Percentiles rank a stretch among this genome's conserved stretches.
Conservation (phyloP, 768 basidiomycete genomes). For the Boletus speciosus region DNA sequence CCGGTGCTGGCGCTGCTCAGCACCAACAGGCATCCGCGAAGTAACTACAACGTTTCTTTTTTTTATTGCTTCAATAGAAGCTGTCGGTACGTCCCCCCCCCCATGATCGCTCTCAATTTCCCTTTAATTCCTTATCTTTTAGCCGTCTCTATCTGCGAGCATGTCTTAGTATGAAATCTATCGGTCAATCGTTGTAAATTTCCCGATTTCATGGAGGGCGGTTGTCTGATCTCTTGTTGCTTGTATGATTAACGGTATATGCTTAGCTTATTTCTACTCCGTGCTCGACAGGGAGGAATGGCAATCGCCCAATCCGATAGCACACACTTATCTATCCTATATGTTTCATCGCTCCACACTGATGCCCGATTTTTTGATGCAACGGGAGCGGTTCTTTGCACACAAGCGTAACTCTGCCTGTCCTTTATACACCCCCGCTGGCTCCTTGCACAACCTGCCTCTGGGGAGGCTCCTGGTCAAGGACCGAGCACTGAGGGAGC, state of each 20-base stretch:
- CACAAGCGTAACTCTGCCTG: background rate
- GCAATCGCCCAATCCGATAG: background rate
- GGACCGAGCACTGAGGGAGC: too few species aligned
- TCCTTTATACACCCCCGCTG: too few species aligned
- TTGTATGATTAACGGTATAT: slow-evolving; percentile 24
- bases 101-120: background rate
- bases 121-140: background rate
- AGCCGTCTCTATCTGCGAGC: background rate
- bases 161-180: background rate
- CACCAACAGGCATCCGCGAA: slow-evolving; percentile 24
- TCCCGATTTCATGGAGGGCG: background rate
- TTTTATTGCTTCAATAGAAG: background rate
- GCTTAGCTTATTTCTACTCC: background rate
- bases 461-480: too few species aligned
- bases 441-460: background rate
- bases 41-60: background rate
- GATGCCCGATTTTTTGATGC: background rate
- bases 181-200: background rate
- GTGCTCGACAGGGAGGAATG: background rate
- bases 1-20: slow-evolving; percentile 54
- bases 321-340: background rate
- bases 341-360: background rate
- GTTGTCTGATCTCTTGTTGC: background rate
- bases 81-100: background rate
- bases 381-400: background rate